phyloP scores from a whole-genome alignment of 2,329 filamentous ascomycete genomes.

The Xylaria sp. region DNA sequence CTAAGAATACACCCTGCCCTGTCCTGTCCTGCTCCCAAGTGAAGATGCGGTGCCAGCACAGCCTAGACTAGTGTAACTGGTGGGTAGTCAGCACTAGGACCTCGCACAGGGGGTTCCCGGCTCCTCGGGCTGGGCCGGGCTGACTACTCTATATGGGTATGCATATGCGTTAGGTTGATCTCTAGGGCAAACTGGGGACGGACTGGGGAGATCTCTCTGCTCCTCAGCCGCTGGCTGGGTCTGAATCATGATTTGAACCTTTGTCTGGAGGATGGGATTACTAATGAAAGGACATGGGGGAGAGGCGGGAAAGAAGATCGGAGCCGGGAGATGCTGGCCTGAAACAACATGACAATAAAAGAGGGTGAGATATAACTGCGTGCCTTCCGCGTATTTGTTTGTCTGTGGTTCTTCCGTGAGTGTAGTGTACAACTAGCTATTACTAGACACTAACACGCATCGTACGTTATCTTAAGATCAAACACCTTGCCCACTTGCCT shows the following conservation, averaged over 20 bases:
- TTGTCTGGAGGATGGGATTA: not conserved
- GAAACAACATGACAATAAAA: not conserved
- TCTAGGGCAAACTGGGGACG: not conserved
- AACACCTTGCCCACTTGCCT: not conserved
- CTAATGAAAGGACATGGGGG: not conserved
- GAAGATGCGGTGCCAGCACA: slow-evolving; percentile 7
- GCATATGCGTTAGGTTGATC: not conserved
- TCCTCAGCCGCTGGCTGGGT: not conserved
- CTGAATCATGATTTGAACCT: not conserved
- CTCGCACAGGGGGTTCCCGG: slow-evolving; percentile 29
- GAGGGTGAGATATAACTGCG: not conserved
- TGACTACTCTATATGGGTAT: not conserved
- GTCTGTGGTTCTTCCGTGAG: not conserved
- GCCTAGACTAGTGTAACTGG: not conserved
- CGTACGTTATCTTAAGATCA: not conserved
- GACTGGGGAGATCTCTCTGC: not conserved
- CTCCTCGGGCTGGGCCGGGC: slow-evolving; percentile 26
- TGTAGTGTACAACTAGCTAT: not conserved
- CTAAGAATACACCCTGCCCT: slow-evolving; percentile 32
- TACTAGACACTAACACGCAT: not conserved
- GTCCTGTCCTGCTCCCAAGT: not conserved
- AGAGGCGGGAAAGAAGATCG: not conserved
- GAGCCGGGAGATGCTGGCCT: not conserved
- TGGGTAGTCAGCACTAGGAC: slow-evolving; percentile 26
- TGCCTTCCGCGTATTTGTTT: not conserved